Conservation (phyloP, 225 moss, liverwort and hornwort species). For the Bryoerythrophyllum caledonicum region DNA sequence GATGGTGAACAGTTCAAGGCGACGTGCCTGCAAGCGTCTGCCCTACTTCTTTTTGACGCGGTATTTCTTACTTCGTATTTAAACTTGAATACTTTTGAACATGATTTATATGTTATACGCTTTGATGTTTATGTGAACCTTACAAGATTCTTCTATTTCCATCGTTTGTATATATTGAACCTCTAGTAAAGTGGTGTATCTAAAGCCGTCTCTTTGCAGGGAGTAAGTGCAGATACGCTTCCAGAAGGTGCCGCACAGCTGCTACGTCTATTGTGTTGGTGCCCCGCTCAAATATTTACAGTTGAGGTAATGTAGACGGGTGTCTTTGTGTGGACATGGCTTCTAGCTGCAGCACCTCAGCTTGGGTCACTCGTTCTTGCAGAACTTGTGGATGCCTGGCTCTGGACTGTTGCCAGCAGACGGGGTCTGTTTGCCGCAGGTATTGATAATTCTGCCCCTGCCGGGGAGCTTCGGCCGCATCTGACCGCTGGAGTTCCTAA, state of each 20-base stretch:
- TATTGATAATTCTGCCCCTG: slow-evolving; percentile 61
- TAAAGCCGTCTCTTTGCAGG: slow-evolving; percentile 44
- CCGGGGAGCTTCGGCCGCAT: slow-evolving; percentile 63
- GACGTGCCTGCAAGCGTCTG: slow-evolving; percentile 76
- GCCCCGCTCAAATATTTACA: slow-evolving; percentile 84
- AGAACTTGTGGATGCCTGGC: slow-evolving; percentile 91
- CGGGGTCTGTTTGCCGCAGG: slow-evolving; percentile 74
- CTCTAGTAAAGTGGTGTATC: slow-evolving; percentile 9
- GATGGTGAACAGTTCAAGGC: slow-evolving; percentile 66
- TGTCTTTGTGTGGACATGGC: slow-evolving; percentile 88
- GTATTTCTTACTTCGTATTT: slow-evolving; percentile 24
- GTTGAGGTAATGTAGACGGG: slow-evolving; percentile 79
- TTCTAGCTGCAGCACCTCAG: slow-evolving; percentile 77
- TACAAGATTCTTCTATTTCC: not conserved
- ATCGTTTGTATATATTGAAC: slow-evolving; percentile 5
- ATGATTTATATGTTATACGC: too few species aligned
- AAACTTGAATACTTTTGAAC: not conserved
- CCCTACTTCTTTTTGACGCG: slow-evolving; percentile 73
- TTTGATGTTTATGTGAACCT: not conserved
- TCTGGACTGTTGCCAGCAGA: slow-evolving; percentile 73
- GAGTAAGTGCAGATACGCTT: slow-evolving; percentile 41
- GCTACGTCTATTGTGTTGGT: slow-evolving; percentile 85
- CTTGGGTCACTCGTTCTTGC: slow-evolving; percentile 69
- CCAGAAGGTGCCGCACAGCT: slow-evolving; percentile 68
- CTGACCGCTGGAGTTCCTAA: slow-evolving; percentile 61